These are phyloP conservation scores for Papiliotrema flavescens DNA, from an alignment of 1,284 basidiomycete species.

Conservation along the genomic window DNA sequence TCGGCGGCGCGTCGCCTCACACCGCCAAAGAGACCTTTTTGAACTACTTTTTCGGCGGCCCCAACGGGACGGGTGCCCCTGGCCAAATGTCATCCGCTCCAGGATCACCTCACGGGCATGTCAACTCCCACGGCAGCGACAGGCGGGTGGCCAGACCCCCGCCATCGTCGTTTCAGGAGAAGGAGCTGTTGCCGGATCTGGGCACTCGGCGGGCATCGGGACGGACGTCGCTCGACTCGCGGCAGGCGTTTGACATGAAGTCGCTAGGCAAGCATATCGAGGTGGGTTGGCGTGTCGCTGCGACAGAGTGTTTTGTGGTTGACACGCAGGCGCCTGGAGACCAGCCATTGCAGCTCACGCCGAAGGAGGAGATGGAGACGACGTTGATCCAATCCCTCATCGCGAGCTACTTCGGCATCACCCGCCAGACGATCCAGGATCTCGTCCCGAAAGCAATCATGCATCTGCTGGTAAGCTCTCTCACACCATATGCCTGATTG, in stretches of 20 bases:
- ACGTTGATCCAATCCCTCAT: constrained; percentile 91
- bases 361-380: constrained; percentile 94
- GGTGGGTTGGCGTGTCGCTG: constrained; percentile 61
- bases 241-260: constrained; percentile 96
- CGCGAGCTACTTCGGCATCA: constrained; percentile 91
- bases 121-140: not conserved
- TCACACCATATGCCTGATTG: constrained; percentile 7
- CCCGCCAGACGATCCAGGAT: constrained; percentile 94
- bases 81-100: not conserved
- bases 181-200: constrained; percentile 46
- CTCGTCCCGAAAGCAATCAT: constrained; percentile 95
- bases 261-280: constrained; percentile 94
- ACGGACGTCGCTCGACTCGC: constrained; percentile 63
- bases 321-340: constrained; percentile 59
- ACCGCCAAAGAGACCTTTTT: constrained; percentile 81
- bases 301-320: constrained; percentile 1
- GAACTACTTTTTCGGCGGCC: constrained; percentile 89
- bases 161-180: constrained; percentile 4
- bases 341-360: constrained; percentile 56
- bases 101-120: constrained; percentile 6
- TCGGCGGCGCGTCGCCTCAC: constrained; percentile 46
- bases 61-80: constrained; percentile 28
- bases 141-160: constrained; percentile 10
- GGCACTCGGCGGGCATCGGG: constrained; percentile 34
- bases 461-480: constrained; percentile 56